These are phyloP conservation scores for Tilletia indica DNA, from an alignment of 1,284 basidiomycete species.

Conservation along the genomic window DNA sequence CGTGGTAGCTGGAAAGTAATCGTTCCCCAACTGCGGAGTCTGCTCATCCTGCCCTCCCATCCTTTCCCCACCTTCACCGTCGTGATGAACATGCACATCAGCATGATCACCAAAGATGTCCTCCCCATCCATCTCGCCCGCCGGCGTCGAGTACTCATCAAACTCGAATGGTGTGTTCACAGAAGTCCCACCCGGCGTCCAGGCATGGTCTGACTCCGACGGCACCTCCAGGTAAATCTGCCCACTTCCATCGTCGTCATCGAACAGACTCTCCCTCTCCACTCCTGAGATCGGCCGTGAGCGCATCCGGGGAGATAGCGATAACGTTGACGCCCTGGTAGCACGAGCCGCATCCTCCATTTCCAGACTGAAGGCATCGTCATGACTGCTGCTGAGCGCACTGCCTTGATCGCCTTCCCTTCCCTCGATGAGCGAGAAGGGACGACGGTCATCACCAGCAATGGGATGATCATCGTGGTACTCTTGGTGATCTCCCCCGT, in stretches of 20 bases:
- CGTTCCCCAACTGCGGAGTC: too few relatives aligned
- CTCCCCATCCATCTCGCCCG: not conserved
- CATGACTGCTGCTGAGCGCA: not conserved
- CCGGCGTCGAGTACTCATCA: constrained; percentile 2
- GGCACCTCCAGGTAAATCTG: not conserved
- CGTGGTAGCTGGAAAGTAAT: too few relatives aligned
- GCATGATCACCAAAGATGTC: not conserved
- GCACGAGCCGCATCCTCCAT: not conserved
- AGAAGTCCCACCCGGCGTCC: not conserved
- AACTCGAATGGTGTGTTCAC: constrained; percentile 8
- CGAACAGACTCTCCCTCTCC: not conserved
- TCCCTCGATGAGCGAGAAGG: not conserved
- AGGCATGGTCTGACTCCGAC: constrained; percentile 15
- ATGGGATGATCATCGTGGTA: not conserved
- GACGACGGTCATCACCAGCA: too few relatives aligned
- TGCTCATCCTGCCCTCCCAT: too few relatives aligned
- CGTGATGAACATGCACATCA: not conserved
- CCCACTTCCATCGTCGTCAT: not conserved
- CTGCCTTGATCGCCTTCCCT: too few relatives aligned
- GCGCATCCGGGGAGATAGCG: not conserved
- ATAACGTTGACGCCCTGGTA: not conserved
- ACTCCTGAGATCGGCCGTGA: not conserved
- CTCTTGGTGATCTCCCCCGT: not conserved
- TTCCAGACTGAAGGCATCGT: constrained; percentile 13
- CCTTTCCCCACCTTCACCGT: not conserved